Conservation (phyloP, 2,329 filamentous ascomycete genomes). For the Xylariaceae sp. region DNA sequence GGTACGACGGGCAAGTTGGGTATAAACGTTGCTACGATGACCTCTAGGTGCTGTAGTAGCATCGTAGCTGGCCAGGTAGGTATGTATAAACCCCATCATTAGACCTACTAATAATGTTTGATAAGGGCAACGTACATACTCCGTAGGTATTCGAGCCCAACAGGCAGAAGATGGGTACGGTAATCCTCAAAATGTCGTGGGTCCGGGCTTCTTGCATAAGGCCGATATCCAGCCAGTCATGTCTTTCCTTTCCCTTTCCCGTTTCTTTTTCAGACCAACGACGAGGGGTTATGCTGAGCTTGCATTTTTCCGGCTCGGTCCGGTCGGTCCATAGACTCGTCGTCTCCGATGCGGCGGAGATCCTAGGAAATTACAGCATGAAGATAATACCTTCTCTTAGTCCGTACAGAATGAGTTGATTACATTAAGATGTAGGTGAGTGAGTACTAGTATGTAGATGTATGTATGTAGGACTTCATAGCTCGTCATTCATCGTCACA, state of each 20-base stretch:
- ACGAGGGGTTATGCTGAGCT: background rate
- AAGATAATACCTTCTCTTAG: background rate
- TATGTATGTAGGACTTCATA: conserved; percentile 28
- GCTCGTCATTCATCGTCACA: conserved; percentile 33
- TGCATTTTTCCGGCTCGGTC: background rate
- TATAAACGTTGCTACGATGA: too few relatives aligned
- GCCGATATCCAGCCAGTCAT: conserved; percentile 8
- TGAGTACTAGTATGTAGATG: background rate
- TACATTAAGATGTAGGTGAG: conserved; percentile 5
- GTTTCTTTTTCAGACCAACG: background rate
- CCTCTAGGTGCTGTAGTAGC: too few relatives aligned
- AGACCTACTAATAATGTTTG: background rate
- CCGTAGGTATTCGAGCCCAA: conserved; percentile 2
- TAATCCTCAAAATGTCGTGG: conserved; percentile 8
- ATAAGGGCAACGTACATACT: background rate
- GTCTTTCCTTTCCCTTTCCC: background rate
- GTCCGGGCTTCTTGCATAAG: conserved; percentile 4
- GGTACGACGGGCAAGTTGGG: too few relatives aligned
- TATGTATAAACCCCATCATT: too few relatives aligned
- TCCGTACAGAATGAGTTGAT: background rate
- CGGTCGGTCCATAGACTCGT: background rate
- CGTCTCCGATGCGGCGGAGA: background rate
- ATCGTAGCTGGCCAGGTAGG: too few relatives aligned
- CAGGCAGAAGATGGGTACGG: background rate
- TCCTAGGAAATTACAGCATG: background rate